Evolutionary conservation across 208 protist genomes (phyloP).

Genomic region (Trypanosoma grayi): DNA sequence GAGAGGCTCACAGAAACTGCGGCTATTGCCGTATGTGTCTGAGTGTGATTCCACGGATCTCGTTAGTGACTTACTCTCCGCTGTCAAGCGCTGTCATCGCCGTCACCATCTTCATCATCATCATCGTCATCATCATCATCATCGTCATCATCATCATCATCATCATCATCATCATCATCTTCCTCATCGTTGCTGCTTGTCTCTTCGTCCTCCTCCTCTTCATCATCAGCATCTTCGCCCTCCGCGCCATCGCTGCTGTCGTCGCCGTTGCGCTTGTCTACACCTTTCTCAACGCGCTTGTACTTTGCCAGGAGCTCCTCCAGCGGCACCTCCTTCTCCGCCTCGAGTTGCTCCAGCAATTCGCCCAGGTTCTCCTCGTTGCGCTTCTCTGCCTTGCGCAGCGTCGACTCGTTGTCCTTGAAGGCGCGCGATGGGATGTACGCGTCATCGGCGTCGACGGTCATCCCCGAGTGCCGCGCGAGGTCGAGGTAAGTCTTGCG

Average conservation of each 20-base stretch:
- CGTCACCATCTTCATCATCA: slow-evolving; percentile 1
- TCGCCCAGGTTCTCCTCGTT: slow-evolving; percentile 60
- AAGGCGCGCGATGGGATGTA: slow-evolving; percentile 74
- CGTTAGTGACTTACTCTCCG: neutral
- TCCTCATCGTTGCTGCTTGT: slow-evolving; percentile 4
- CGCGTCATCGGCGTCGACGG: slow-evolving; percentile 61
- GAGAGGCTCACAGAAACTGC: neutral
- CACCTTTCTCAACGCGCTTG: slow-evolving; percentile 13
- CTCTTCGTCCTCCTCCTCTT: slow-evolving; percentile 34
- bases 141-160: slow-evolving; percentile 10
- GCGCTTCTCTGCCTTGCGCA: slow-evolving; percentile 66
- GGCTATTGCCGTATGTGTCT: too few species aligned
- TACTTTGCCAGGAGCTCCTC: slow-evolving; percentile 80
- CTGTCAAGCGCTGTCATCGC: slow-evolving; percentile 17
- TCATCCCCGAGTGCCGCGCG: slow-evolving; percentile 47
- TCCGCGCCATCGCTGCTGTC: slow-evolving; percentile 29
- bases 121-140: neutral
- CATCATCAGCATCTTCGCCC: slow-evolving; percentile 30
- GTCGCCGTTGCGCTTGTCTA: slow-evolving; percentile 31
- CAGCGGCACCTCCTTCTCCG: slow-evolving; percentile 78
- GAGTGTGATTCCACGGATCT: too few species aligned
- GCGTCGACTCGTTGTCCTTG: slow-evolving; percentile 80
- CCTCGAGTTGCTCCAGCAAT: slow-evolving; percentile 70
- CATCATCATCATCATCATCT: slow-evolving; percentile 38
- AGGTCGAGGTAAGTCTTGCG: slow-evolving; percentile 44